Base-by-base conservation (phyloP, 441 rosid species). In the Croton setiger region DNA sequence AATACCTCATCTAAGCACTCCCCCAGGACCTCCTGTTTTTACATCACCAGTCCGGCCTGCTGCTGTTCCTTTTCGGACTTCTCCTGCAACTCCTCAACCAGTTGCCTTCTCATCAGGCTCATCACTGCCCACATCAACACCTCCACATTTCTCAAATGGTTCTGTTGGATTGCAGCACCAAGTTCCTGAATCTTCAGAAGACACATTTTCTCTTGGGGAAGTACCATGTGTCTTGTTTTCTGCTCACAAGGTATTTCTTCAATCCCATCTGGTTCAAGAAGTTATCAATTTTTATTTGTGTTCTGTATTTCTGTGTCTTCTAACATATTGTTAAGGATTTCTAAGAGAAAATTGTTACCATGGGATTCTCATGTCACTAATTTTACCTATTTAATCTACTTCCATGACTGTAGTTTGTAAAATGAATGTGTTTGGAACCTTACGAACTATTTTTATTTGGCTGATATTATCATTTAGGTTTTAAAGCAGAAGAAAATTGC, bases 21-120 rank as follows among this genome's bases (percentile, higher is more conserved):
- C 98, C 0, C 99, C 98, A 44, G 97, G 96, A 48, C 98, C 98
- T 72, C 98, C 97, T 13, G 84, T 95, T 35, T 95, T 95, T 73
- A 83, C 78, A 62, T 87, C 98, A 20, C 99, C 99, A n/a, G 91
- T 95, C 59, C 82, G 92, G 60, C 98, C 96, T 53, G 97, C 99
- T 69, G 93, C 96, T 75, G 98, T 90, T 69, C 99, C 96, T 75
- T 89, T 95, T 71, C 90, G 92, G 60, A 87, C 91, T 52, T 89
- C 97, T 12, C 99, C 98, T 43, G 84, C 95, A 74, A 85, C 92
- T 78, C 98, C 95, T 71, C 99, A 89, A 78, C 96, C 97, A 21
- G 78, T 89, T 72, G 97, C 93, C 31, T 87, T 83, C 76, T 86
- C 98, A 58, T 82, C 96, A 0, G 85, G 85, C 68, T 83, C 90